Conservation (phyloP, 306 rosid genomes). For the Rosa lucieae region DNA sequence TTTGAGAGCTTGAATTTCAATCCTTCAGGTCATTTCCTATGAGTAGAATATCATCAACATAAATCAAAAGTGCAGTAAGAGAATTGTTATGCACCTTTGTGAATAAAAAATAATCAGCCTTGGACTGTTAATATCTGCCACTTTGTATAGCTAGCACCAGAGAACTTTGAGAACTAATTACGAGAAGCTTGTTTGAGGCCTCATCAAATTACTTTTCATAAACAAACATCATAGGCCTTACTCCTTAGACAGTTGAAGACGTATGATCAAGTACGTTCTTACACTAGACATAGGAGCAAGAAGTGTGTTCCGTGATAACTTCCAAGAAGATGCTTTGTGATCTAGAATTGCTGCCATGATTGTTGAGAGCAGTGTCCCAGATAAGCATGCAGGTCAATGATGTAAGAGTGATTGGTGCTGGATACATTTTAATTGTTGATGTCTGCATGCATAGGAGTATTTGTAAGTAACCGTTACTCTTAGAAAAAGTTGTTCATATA, state of each 20-base stretch:
- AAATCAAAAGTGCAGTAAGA: no score
- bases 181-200: not conserved
- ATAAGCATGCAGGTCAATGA: conserved; percentile 10
- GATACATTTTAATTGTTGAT: conserved; percentile 15
- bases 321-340: conserved; percentile 30
- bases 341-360: conserved; percentile 23
- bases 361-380: conserved; percentile 24
- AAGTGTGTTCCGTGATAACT: conserved; percentile 27
- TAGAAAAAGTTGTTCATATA: not conserved
- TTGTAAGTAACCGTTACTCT: not conserved
- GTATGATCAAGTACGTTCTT: not conserved
- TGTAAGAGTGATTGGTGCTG: conserved; percentile 31
- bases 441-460: conserved; percentile 14
- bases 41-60: no score
- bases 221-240: not conserved
- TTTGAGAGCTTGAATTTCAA: no score
- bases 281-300: conserved; percentile 25
- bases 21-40: no score
- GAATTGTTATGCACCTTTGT: no score
- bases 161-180: no score
- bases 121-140: no score
- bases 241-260: not conserved
- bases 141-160: no score
- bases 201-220: not conserved
- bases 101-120: no score